Percentiles rank a stretch among this genome's conserved stretches.
phyloP scores from a whole-genome alignment of 2,329 filamentous ascomycete genomes.

The Calycina marina region DNA sequence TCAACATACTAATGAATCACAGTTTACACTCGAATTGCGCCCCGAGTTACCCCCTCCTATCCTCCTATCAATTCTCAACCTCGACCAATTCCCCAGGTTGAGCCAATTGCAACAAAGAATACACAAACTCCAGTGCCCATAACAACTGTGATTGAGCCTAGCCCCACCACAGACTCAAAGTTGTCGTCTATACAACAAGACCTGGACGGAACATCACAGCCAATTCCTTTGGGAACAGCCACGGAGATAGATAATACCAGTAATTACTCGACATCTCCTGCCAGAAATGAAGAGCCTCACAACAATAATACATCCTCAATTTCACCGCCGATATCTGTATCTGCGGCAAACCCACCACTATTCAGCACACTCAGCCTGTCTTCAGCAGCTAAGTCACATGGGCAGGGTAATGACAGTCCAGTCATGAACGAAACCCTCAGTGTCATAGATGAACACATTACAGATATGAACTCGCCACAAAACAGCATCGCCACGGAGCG shows the following conservation, averaged over 20 bases:
- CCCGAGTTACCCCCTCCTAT: conserved; percentile 19
- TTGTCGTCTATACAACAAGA: conserved; percentile 7
- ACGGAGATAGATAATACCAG: conserved; percentile 11
- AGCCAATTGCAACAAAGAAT: conserved; percentile 2
- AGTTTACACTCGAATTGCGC: conserved; percentile 24
- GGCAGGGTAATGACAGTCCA: conserved; percentile 44
- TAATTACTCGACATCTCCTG: conserved; percentile 25
- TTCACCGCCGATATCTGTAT: conserved; percentile 7
- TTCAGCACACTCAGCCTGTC: conserved; percentile 23
- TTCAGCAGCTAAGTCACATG: conserved; percentile 32
- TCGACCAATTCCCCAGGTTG: conserved; percentile 4
- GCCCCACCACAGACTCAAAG: conserved; percentile 4
- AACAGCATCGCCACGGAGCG: conserved; percentile 28
- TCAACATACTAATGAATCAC: conserved; percentile 8
- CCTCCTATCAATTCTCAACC: conserved; percentile 11
- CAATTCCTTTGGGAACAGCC: conserved; percentile 15
- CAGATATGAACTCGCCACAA: conserved; percentile 52
- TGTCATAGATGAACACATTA: conserved; percentile 95
- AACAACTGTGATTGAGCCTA: conserved; percentile 4
- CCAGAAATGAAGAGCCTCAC: conserved; percentile 20
- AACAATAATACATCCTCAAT: conserved; percentile 1
- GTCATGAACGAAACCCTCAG: conserved; percentile 91
- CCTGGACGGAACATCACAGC: conserved; percentile 15
- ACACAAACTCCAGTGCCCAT: conserved; percentile 4
- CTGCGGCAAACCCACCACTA: conserved; percentile 23